Evolutionary conservation across 2,329 filamentous ascomycete genomes (phyloP), one percentile per base, ranked within the genome.

Genomic region (Dichotomopilus funicola): DNA sequence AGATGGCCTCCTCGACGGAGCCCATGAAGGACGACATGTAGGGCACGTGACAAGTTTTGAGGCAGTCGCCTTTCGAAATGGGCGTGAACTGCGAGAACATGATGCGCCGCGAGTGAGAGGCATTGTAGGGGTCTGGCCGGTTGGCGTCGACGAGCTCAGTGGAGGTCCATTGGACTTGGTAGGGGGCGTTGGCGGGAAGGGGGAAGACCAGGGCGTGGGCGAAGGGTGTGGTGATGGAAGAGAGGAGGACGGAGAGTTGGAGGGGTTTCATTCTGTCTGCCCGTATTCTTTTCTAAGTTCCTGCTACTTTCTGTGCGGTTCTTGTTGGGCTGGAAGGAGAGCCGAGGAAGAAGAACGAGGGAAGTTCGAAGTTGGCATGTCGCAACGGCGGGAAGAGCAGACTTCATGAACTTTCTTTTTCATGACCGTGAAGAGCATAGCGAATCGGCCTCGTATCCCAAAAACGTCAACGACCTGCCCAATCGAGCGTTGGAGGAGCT

Each of bases 121-220:
- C 49, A 51, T 65, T 65, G 55, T 58, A 65, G 10, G 63, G 63
- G 51, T 65, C 63, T 1, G 55, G 35, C 73, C 76, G 43, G 72
- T 71, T 4, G 48, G 76, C 5, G 63, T 79, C 62, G 44, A 59
- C 43, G 8, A 65, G 59, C 44, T 63, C 61, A 9, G 40, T 42
- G 27, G 44, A 51, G 44, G 53, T 55, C 53, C 53, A 55, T 51
- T 48, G 43, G 3, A 51, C 53, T 27, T 36, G 40, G 27, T 55
- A 55, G 12, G 43, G 53, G 3, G 53, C 43, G 36, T 48, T 27
- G 19, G 19, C 43, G 9, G 53, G 53, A 37, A 48, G 36, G 3
- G 53, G 49, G 40, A 55, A 42, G 37, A 55, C 41, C 27, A 34
- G 9, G 27, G 41, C 48, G 4, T 47, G 48, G 35, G 27, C 33